phyloP scores from a whole-genome alignment of 2,329 filamentous ascomycete species.

The Fusarium goolgardi region DNA sequence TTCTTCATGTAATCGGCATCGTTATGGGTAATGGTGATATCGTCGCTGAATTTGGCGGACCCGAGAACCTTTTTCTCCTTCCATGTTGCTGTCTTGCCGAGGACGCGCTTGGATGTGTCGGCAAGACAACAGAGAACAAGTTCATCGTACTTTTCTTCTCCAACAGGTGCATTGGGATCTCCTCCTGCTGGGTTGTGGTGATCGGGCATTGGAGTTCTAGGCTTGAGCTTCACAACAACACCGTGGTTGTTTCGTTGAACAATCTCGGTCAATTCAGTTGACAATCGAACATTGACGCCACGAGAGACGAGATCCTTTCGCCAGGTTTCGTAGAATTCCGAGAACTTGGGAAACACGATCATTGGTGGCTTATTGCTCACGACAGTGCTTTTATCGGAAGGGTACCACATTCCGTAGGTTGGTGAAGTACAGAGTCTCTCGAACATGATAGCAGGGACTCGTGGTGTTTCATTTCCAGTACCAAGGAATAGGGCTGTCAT shows the following conservation, averaged over 20 bases:
- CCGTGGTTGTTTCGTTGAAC: conserved; percentile 23
- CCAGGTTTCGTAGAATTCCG: conserved; percentile 26
- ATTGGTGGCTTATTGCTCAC: conserved; percentile 28
- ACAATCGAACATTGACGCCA: conserved; percentile 15
- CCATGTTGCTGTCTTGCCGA: conserved; percentile 29
- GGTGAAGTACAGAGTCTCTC: conserved; percentile 26
- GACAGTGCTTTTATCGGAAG: conserved; percentile 17
- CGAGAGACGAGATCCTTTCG: conserved; percentile 25
- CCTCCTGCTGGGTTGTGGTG: conserved; percentile 31
- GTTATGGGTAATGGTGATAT: conserved; percentile 32
- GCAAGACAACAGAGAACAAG: conserved; percentile 34
- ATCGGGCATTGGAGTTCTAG: conserved; percentile 18
- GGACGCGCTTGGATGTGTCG: conserved; percentile 25
- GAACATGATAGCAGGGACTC: conserved; percentile 32
- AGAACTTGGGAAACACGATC: conserved; percentile 34
- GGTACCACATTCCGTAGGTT: conserved; percentile 36
- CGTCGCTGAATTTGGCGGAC: conserved; percentile 31
- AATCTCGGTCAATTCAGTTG: conserved; percentile 27
- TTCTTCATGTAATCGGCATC: conserved; percentile 35
- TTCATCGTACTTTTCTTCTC: conserved; percentile 28
- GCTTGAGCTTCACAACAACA: conserved; percentile 25
- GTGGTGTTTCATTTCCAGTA: conserved; percentile 27
- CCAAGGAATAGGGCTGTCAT: conserved; percentile 32
- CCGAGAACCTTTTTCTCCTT: conserved; percentile 32
- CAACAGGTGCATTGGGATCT: conserved; percentile 18